Conservation (phyloP, 192 early-diverging fungal species). For the Blastocladiella britannica region DNA sequence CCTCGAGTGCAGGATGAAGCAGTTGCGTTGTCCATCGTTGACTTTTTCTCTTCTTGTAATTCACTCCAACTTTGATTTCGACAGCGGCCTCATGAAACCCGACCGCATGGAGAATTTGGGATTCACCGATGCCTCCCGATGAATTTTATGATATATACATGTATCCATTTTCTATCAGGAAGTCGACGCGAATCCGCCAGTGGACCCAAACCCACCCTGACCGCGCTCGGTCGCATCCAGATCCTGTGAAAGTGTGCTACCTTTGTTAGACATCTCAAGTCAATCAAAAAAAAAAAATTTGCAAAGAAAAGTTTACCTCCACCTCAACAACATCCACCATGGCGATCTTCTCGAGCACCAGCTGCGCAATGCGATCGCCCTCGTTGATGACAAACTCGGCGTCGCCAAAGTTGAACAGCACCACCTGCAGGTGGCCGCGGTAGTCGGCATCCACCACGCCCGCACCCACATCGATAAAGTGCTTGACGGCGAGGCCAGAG, state of each 20-base stretch:
- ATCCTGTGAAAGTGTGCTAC: constrained; percentile 7
- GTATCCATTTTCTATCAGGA: neutral
- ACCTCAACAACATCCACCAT: constrained; percentile 63
- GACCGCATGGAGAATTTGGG: neutral
- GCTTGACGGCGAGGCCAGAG: constrained; percentile 73
- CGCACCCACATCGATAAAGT: constrained; percentile 70
- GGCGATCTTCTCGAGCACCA: constrained; percentile 70
- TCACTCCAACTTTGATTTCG: no score
- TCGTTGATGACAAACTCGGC: constrained; percentile 36
- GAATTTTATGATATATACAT: neutral
- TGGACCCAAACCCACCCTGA: constrained; percentile 46
- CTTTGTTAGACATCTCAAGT: neutral
- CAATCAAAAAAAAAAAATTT: neutral
- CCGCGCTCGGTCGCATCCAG: constrained; percentile 36
- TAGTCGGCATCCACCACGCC: constrained; percentile 89
- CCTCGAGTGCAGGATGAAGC: neutral
- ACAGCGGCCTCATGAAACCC: neutral
- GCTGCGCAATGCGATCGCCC: constrained; percentile 90
- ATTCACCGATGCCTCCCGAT: neutral
- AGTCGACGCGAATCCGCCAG: no score
- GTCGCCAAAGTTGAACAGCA: constrained; percentile 75
- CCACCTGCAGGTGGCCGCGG: constrained; percentile 60
- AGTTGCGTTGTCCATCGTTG: no score
- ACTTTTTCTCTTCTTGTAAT: no score
- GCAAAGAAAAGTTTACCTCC: constrained; percentile 22